Base-by-base conservation (phyloP, 176 grass and related monocot species). In the Metroxylon sagu region DNA sequence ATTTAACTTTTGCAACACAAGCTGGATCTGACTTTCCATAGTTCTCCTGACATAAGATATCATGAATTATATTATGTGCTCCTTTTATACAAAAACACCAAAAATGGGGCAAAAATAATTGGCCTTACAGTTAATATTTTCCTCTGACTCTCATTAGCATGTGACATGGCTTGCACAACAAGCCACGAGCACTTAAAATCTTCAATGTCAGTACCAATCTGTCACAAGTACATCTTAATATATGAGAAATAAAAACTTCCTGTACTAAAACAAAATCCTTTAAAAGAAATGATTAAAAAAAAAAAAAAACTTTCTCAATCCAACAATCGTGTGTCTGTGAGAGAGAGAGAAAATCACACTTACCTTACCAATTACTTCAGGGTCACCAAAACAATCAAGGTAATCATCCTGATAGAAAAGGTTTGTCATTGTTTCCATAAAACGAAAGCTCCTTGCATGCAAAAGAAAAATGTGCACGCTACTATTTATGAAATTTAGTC, bases 161-260 rank as follows among this genome's bases (percentile, higher is more conserved):
- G 65, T 64, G 80, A 80, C 81, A 84, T 83, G 49, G 85, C 81
- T 56, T 84, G 85, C 19, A 89, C 85, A 21, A 89, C 77, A 27
- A 89, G 69, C 85, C 85, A 89, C 7, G 85, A 80, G 52, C 81
- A 89, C 66, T 89, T 89, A 74, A 80, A 83, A 39, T 89, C 85
- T 84, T 89, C 81, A 48, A 89, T 89, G 78, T 89, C 85, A 30
- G 85, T 89, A 75, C 80, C 85, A 61, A 89, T 68, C 77, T 89
- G 72, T 18, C 18, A 68, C 48, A 68, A 78, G 35, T 14, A 43
- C 8, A 43, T 43, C 8, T 43, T 14, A 43, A 43, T 43, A 12
- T 10, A 43, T 12, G 12, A 43, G 35, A 43, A 12, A 43, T 43
- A 43, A 43, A 43, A 43, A 43, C 7, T 12, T 43, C 8, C 1